These are phyloP conservation scores for Saturnispora sanitii DNA, from an alignment of 805 yeast species.

Conservation along the genomic window DNA sequence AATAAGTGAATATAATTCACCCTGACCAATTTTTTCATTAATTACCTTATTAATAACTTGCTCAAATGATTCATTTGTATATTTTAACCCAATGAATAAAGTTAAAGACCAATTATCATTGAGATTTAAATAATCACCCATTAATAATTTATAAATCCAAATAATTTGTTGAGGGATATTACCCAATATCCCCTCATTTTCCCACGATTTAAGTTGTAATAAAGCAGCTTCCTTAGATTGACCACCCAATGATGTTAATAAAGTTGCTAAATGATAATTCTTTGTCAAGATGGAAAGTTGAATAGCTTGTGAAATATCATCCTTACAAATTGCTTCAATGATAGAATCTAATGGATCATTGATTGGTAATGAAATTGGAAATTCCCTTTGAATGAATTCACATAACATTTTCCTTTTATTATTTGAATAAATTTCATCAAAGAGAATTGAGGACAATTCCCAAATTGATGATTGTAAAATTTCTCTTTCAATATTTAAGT, in stretches of 20 bases:
- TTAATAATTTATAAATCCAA: slow-evolving; percentile 54
- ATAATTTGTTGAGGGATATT: slow-evolving; percentile 45
- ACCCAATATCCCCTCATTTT: slow-evolving; percentile 28
- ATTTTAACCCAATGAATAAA: slow-evolving; percentile 58
- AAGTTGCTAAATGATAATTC: slow-evolving; percentile 60
- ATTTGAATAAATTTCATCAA: neutral
- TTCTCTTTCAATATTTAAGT: slow-evolving; percentile 8
- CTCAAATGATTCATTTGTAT: slow-evolving; percentile 26
- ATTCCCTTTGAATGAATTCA: slow-evolving; percentile 46
- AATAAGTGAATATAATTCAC: neutral
- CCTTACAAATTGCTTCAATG: slow-evolving; percentile 40
- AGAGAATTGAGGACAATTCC: slow-evolving; percentile 13
- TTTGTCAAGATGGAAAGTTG: slow-evolving; percentile 47
- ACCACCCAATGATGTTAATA: slow-evolving; percentile 65
- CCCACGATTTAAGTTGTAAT: slow-evolving; percentile 62
- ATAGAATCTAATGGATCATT: slow-evolving; percentile 42
- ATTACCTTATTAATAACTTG: slow-evolving; percentile 23
- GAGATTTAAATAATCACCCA: slow-evolving; percentile 35
- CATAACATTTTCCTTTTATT: slow-evolving; percentile 38
- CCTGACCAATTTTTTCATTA: slow-evolving; percentile 12
- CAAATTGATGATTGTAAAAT: slow-evolving; percentile 12
- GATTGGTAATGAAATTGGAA: slow-evolving; percentile 28
- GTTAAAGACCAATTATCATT: slow-evolving; percentile 25
- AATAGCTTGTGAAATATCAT: slow-evolving; percentile 55
- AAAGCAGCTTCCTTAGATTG: slow-evolving; percentile 58